A percentile compares a stretch with the other conserved stretches of the same genome.
These are phyloP conservation scores for Colletotrichum abscissum DNA, from an alignment of 2,329 filamentous ascomycete genomes.

Conservation along the genomic window DNA sequence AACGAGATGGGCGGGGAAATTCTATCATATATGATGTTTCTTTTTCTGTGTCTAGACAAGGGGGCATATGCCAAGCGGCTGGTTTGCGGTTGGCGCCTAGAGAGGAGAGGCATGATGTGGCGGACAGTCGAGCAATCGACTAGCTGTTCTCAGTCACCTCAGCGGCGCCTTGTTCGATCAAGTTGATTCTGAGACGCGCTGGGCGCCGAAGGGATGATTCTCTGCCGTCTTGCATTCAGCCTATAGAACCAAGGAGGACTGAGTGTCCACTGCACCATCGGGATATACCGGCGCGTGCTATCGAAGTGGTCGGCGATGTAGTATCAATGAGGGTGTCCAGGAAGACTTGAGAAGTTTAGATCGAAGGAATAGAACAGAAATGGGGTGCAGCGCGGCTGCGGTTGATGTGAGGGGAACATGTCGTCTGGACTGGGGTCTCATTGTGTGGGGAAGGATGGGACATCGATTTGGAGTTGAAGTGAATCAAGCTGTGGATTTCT, in stretches of 20 bases:
- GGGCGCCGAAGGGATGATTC: neutral
- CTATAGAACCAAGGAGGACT: neutral
- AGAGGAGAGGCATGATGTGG: neutral
- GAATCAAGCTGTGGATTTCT: constrained; percentile 6
- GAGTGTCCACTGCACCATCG: constrained; percentile 26
- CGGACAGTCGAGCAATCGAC: too few relatives aligned
- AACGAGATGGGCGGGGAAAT: neutral
- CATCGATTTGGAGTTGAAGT: constrained; percentile 1
- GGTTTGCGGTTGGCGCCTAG: neutral
- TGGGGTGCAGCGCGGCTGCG: constrained; percentile 2
- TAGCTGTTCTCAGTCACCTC: neutral
- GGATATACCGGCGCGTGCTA: constrained; percentile 13
- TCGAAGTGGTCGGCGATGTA: neutral
- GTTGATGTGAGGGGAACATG: constrained; percentile 1
- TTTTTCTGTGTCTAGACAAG: constrained; percentile 5
- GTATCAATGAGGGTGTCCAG: neutral
- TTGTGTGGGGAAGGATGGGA: constrained; percentile 20
- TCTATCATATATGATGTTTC: constrained; percentile 23
- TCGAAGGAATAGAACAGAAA: neutral
- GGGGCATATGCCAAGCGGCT: constrained; percentile 5
- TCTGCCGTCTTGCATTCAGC: constrained; percentile 11
- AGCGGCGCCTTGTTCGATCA: neutral
- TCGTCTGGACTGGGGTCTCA: constrained; percentile 11
- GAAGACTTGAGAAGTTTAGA: neutral
- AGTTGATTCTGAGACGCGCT: constrained; percentile 5